Conservation (phyloP, 2,329 filamentous ascomycete species). For the Chaetomiaceae sp. region DNA sequence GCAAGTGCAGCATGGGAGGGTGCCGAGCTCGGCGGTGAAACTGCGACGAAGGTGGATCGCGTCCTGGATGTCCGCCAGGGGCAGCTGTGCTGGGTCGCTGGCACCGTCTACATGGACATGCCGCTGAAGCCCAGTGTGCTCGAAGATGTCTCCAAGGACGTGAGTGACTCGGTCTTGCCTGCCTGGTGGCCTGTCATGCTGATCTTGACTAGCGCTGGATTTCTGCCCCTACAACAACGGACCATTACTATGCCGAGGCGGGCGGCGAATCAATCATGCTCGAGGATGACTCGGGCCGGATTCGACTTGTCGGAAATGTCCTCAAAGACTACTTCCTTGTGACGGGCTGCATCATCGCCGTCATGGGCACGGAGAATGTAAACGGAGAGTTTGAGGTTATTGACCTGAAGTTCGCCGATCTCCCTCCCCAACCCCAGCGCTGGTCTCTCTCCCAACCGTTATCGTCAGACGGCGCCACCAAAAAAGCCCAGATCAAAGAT, state of each 20-base stretch:
- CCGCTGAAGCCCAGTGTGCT: slow-evolving; percentile 91
- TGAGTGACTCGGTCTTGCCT: too few relatives aligned
- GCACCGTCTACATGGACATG: slow-evolving; percentile 98
- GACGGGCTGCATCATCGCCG: slow-evolving; percentile 90
- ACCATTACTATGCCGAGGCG: slow-evolving; percentile 66
- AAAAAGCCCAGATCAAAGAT: slow-evolving; percentile 36
- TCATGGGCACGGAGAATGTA: slow-evolving; percentile 86
- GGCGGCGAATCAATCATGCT: slow-evolving; percentile 68
- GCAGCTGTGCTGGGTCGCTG: slow-evolving; percentile 88
- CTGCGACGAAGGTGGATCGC: slow-evolving; percentile 69
- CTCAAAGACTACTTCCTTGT: slow-evolving; percentile 68
- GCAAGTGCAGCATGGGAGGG: slow-evolving; percentile 72
- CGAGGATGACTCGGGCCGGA: slow-evolving; percentile 89
- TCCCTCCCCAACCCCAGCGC: slow-evolving; percentile 73
- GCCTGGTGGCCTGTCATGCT: not conserved
- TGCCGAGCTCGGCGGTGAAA: slow-evolving; percentile 69
- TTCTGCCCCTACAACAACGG: slow-evolving; percentile 67
- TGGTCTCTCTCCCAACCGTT: slow-evolving; percentile 61
- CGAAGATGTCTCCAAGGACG: slow-evolving; percentile 90
- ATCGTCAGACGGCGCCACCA: slow-evolving; percentile 29
- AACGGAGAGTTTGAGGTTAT: slow-evolving; percentile 91
- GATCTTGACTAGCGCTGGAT: slow-evolving; percentile 66
- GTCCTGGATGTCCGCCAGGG: slow-evolving; percentile 95
- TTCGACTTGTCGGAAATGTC: slow-evolving; percentile 67
- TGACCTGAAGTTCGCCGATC: slow-evolving; percentile 80